phyloP scores from a whole-genome alignment of 1,139 yeast species.

The Meyerozyma guilliermondii region DNA sequence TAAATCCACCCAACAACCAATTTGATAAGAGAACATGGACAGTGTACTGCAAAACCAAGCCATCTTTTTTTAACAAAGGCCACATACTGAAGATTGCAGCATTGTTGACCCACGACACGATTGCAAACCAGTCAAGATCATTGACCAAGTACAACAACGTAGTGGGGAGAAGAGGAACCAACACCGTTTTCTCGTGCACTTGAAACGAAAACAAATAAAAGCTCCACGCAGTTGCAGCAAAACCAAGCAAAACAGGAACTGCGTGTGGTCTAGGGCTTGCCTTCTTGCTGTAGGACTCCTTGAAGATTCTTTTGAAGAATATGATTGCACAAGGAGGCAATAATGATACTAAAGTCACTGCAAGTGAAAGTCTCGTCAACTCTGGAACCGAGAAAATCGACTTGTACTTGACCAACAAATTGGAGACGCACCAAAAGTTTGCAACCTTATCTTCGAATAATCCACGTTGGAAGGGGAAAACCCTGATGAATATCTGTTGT shows the following conservation, averaged over 20 bases:
- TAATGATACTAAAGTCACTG: conserved; percentile 60
- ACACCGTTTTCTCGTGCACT: conserved; percentile 86
- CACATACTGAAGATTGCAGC: conserved; percentile 80
- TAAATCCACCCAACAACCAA: conserved; percentile 69
- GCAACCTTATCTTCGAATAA: conserved; percentile 98
- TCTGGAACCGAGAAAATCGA: conserved; percentile 48
- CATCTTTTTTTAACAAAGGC: conserved; percentile 80
- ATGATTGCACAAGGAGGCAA: conserved; percentile 40
- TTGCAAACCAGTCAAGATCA: conserved; percentile 56
- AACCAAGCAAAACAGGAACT: conserved; percentile 40
- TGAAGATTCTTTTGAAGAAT: conserved; percentile 14
- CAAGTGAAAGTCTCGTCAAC: conserved; percentile 58
- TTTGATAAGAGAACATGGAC: conserved; percentile 62
- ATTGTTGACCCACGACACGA: conserved; percentile 84
- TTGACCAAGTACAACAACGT: conserved; percentile 60
- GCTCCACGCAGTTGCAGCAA: conserved; percentile 81
- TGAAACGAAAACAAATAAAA: conserved; percentile 90
- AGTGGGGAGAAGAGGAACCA: conserved; percentile 83
- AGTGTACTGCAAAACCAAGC: conserved; percentile 64
- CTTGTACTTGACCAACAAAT: conserved; percentile 69
- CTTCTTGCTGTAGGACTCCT: conserved; percentile 14
- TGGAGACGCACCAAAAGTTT: conserved; percentile 92
- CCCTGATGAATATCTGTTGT: conserved; percentile 50
- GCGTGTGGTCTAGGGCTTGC: conserved; percentile 7
- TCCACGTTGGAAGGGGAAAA: conserved; percentile 91